phyloP scores from a whole-genome alignment of 1,139 yeast genomes.

The Meyerozyma athensensis region DNA sequence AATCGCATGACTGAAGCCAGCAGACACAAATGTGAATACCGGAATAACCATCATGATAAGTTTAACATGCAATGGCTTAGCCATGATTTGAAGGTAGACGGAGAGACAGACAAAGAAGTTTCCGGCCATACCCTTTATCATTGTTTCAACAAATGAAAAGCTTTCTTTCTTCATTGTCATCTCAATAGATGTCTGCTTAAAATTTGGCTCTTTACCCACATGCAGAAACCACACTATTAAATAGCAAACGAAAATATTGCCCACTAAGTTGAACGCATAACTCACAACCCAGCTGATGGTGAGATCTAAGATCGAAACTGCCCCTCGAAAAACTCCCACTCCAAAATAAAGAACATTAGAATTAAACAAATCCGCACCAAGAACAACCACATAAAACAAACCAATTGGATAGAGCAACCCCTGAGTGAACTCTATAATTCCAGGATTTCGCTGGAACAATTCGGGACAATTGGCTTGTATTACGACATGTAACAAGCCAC shows the following conservation, averaged over 20 bases:
- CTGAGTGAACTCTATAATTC: conserved; percentile 47
- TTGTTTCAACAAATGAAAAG: conserved; percentile 50
- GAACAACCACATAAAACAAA: conserved; percentile 62
- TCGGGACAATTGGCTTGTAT: conserved; percentile 50
- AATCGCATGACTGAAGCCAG: conserved; percentile 75
- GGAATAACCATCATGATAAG: conserved; percentile 62
- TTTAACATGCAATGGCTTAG: conserved; percentile 77
- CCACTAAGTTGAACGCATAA: conserved; percentile 61
- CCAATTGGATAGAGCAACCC: conserved; percentile 66
- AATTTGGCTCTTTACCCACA: conserved; percentile 32
- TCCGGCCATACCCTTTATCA: conserved; percentile 66
- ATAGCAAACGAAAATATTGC: conserved; percentile 61
- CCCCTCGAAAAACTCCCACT: conserved; percentile 63
- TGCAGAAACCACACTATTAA: conserved; percentile 55
- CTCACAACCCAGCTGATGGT: conserved; percentile 66
- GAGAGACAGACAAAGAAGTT: conserved; percentile 74
- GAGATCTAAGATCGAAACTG: conserved; percentile 60
- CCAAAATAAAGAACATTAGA: conserved; percentile 67
- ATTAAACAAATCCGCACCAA: conserved; percentile 72
- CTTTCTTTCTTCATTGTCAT: conserved; percentile 45
- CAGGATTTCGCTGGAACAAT: conserved; percentile 42
- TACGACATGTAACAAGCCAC: conserved; percentile 65
- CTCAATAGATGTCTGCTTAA: conserved; percentile 42
- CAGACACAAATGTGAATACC: conserved; percentile 63
- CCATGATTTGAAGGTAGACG: conserved; percentile 69